A percentile compares a stretch with the other conserved stretches of the same genome.
phyloP scores from a whole-genome alignment of 73 alveolate genomes.

The Loxodes magnus region DNA sequence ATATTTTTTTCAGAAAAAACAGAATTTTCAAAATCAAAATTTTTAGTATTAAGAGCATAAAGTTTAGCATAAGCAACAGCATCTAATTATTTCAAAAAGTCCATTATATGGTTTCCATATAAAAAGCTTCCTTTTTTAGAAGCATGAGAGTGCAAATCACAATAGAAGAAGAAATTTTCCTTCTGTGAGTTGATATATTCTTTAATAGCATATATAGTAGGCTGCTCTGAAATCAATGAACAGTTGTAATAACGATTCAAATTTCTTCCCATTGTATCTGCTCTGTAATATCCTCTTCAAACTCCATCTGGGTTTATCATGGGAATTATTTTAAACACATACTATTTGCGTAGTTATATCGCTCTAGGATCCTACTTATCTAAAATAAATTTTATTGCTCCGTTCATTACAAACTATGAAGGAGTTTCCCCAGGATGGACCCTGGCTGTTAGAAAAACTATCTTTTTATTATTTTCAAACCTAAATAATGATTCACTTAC shows the following conservation, averaged over 20 bases:
- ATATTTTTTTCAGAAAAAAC: constrained; percentile 34
- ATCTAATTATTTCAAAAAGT: constrained; percentile 59
- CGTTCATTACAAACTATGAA: constrained; percentile 43
- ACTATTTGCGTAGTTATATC: constrained; percentile 67
- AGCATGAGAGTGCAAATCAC: constrained; percentile 99
- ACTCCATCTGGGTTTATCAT: constrained; percentile 99
- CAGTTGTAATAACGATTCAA: constrained; percentile 94
- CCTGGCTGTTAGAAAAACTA: constrained; percentile 79
- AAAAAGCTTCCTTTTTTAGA: constrained; percentile 45
- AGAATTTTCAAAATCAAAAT: constrained; percentile 77
- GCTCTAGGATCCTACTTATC: constrained; percentile 76
- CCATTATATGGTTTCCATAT: constrained; percentile 16
- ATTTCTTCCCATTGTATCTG: constrained; percentile 91
- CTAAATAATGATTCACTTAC: too few species aligned
- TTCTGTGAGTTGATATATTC: constrained; percentile 77
- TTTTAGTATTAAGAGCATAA: constrained; percentile 65
- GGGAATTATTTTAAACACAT: constrained; percentile 85
- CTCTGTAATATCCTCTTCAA: constrained; percentile 89
- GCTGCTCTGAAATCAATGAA: constrained; percentile 90
- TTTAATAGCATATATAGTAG: constrained; percentile 83
- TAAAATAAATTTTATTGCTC: constrained; percentile 77
- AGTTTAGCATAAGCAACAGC: constrained; percentile 77
- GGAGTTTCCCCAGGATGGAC: constrained; percentile 99
- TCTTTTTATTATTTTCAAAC: constrained; percentile 29
- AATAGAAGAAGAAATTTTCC: constrained; percentile 81